phyloP scores from a whole-genome alignment of 176 grass and related monocot species.

The Cymbopogon citratus region DNA sequence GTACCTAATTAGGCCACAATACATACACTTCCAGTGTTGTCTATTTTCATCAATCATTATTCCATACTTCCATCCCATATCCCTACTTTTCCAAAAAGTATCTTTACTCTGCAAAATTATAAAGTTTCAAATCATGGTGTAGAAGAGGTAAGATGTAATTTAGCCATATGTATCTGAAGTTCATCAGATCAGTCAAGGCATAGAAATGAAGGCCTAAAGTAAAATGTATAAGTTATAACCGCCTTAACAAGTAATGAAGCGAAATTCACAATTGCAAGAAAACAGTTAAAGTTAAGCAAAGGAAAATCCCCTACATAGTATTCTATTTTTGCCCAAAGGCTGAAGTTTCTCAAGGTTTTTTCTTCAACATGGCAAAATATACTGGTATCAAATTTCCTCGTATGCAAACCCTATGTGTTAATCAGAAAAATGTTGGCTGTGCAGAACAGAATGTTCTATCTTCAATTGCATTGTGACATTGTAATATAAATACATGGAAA shows the following conservation, averaged over 20 bases:
- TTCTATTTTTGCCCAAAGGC: neutral
- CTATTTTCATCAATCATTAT: conserved; percentile 72
- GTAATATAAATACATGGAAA: neutral
- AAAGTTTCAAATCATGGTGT: conserved; percentile 8
- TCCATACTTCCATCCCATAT: conserved; percentile 74
- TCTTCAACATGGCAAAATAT: neutral
- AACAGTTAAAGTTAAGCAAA: neutral
- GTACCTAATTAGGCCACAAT: conserved; percentile 73
- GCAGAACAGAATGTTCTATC: neutral
- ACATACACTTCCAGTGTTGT: conserved; percentile 85
- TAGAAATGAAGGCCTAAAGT: conserved; percentile 25
- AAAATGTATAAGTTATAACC: conserved; percentile 4
- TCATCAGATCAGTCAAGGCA: conserved; percentile 22
- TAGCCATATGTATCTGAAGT: conserved; percentile 14
- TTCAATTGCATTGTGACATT: neutral
- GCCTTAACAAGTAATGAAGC: neutral
- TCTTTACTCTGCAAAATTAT: conserved; percentile 34
- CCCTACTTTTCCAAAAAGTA: conserved; percentile 59
- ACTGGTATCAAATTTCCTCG: neutral
- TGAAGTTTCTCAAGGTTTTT: neutral
- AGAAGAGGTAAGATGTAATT: conserved; percentile 8
- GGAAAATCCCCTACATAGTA: neutral
- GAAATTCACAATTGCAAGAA: conserved; percentile 9
- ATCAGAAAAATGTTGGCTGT: conserved; percentile 1
- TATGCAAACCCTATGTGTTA: conserved; percentile 2